Conservation (phyloP, 441 rosid genomes). For the Corymbia citriodora region DNA sequence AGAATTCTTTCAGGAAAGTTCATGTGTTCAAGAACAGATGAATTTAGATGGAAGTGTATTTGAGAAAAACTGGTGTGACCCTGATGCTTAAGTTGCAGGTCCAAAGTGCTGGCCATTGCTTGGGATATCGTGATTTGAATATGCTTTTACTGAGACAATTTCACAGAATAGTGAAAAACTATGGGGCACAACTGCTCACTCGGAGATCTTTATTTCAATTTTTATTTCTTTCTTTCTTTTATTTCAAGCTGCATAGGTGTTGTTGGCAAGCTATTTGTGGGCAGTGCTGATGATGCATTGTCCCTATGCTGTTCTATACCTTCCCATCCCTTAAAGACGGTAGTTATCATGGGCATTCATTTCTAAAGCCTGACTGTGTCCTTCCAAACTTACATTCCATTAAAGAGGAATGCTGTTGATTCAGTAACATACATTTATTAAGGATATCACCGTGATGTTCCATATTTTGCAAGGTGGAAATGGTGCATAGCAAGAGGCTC, state of each 20-base stretch:
- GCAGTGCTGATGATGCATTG: background rate
- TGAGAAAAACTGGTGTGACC: background rate
- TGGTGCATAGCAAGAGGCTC: slow-evolving; percentile 87
- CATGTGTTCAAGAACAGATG: background rate
- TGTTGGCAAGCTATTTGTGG: background rate
- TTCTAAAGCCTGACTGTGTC: background rate
- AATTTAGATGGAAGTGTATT: background rate
- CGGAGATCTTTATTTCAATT: background rate
- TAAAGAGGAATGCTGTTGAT: background rate
- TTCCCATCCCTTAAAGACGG: background rate
- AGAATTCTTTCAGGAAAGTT: background rate
- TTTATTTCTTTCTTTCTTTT: background rate
- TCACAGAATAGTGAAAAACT: background rate
- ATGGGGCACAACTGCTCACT: background rate
- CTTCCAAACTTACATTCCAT: background rate
- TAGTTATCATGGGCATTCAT: background rate
- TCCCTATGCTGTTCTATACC: background rate
- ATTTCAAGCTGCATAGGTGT: background rate
- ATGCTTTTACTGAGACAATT: background rate
- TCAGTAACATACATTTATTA: background rate
- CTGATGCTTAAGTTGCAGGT: background rate
- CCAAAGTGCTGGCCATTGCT: background rate
- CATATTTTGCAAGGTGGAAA: slow-evolving; percentile 70
- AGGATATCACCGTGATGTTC: slow-evolving; percentile 7
- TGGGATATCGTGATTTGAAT: background rate